A percentile compares a stretch with the other conserved stretches of the same genome.
Evolutionary conservation across 2,329 filamentous ascomycete genomes (phyloP).

Genomic region (Domatiomyces globalis): DNA sequence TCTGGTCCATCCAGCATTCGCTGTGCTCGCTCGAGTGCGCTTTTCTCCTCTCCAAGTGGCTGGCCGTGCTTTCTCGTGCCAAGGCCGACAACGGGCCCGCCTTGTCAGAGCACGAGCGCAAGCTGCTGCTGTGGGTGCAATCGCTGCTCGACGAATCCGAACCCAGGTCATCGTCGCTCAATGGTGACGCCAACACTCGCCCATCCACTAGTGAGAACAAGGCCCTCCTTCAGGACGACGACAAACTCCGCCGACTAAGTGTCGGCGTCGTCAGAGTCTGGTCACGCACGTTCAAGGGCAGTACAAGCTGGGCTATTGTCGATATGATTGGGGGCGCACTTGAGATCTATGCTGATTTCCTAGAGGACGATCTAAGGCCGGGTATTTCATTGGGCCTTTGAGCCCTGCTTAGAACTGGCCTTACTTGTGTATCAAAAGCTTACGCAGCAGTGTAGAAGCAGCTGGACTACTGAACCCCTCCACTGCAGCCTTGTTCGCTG

Average conservation of each 20-base stretch:
- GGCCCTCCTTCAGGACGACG: slow-evolving; percentile 30
- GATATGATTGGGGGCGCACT: slow-evolving; percentile 33
- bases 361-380: slow-evolving; percentile 22
- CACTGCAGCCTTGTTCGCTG: no score
- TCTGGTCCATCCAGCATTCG: slow-evolving; percentile 43
- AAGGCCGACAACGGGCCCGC: slow-evolving; percentile 26
- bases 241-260: slow-evolving; percentile 32
- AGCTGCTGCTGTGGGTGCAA: slow-evolving; percentile 34
- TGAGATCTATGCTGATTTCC: slow-evolving; percentile 33
- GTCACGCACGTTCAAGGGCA: slow-evolving; percentile 36
- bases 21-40: slow-evolving; percentile 41
- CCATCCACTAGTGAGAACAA: slow-evolving; percentile 17
- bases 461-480: no score
- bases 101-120: slow-evolving; percentile 34
- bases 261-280: slow-evolving; percentile 36
- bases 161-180: background rate
- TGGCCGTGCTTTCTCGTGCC: slow-evolving; percentile 31
- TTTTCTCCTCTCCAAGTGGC: slow-evolving; percentile 34
- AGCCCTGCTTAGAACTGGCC: no score
- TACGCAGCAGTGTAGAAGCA: no score
- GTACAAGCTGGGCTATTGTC: slow-evolving; percentile 37
- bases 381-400: background rate
- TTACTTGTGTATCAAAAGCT: no score
- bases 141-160: slow-evolving; percentile 38
- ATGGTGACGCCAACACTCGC: slow-evolving; percentile 8